A percentile compares a stretch with the other conserved stretches of the same genome.
These are phyloP conservation scores for Lasiodiplodia citricola DNA, from an alignment of 2,329 filamentous ascomycete species.

Conservation along the genomic window DNA sequence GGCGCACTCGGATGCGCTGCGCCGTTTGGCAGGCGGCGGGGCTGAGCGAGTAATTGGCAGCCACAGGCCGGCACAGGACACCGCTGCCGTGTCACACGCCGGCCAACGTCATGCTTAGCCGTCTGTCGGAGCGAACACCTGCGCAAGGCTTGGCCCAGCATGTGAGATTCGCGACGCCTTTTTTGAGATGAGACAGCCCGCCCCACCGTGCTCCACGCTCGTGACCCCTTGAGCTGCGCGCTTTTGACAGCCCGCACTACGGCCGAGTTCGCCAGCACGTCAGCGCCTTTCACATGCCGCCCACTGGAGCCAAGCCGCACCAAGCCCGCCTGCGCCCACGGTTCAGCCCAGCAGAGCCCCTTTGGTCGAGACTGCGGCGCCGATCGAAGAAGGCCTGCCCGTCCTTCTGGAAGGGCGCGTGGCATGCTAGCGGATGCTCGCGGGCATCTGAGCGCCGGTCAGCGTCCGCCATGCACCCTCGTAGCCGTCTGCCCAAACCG, in stretches of 20 bases:
- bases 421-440: constrained; percentile 13
- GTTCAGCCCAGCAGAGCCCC: constrained; percentile 21
- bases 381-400: constrained; percentile 11
- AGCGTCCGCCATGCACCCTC: not conserved
- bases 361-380: constrained; percentile 8
- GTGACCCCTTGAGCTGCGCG: constrained; percentile 20
- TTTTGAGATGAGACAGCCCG: constrained; percentile 17
- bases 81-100: constrained; percentile 21
- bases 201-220: constrained; percentile 21
- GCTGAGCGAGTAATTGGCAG: constrained; percentile 15
- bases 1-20: constrained; percentile 19
- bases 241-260: constrained; percentile 14
- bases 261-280: constrained; percentile 7
- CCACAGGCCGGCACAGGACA: not conserved
- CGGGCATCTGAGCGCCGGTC: constrained; percentile 17
- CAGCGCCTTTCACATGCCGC: constrained; percentile 20
- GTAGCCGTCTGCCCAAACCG: not conserved
- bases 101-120: constrained; percentile 22
- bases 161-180: constrained; percentile 23
- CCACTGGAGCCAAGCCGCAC: constrained; percentile 9
- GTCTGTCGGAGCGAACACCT: not conserved
- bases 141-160: constrained; percentile 14
- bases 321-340: constrained; percentile 5
- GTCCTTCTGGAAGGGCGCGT: constrained; percentile 17
- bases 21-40: constrained; percentile 21